Evolutionary conservation across 441 rosid species (phyloP), one percentile per base, ranked within the genome.

Genomic region (Omphalea diandra): DNA sequence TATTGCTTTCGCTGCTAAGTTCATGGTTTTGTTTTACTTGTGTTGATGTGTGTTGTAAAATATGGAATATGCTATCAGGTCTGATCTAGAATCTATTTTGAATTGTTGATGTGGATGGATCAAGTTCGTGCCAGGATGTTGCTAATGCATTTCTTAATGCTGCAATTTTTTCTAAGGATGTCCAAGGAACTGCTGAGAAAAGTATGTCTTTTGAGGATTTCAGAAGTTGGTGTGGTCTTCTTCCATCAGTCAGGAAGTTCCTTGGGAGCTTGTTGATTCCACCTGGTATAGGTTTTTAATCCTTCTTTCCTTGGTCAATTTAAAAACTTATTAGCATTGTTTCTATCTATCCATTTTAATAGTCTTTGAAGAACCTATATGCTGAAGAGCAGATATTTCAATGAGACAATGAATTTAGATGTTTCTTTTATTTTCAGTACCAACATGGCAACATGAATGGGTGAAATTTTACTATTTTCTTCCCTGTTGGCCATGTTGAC

Each of bases 121-220:
- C 81, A 58, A 78, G 73, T 76, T 75, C 73, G 22, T 47, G 68
- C 65, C 77, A 64, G 56, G 83, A 86, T 63, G 70, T 74, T 76
- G 80, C 84, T 61, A 70, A 80, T 33, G 81, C 77, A 14, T 76
- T 89, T 65, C 88, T 94, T 62, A 79, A 80, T 69, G 81, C 90
- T 50, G 90, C 93, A 63, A 77, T 82, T 26, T 88, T 86, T 78
- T 82, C 93, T 1, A 81, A 81, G 72, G 80, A 74, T 44, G 77
- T 63, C 66, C 83, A 73, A 66, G 85, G 73, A 65, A 31, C 62
- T 60, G 69, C 74, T 32, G 88, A 83, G 20, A 78, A 81, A 68
- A 73, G 82, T 60, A 91, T 88, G 97, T 82, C 95, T 27, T 86
- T 87, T 76, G 90, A 82, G 75, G 96, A 91, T 79, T 86, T 91